Evolutionary conservation across 768 basidiomycete genomes (phyloP), one percentile per base, ranked within the genome.

Genomic region (Mycena latifolia): DNA sequence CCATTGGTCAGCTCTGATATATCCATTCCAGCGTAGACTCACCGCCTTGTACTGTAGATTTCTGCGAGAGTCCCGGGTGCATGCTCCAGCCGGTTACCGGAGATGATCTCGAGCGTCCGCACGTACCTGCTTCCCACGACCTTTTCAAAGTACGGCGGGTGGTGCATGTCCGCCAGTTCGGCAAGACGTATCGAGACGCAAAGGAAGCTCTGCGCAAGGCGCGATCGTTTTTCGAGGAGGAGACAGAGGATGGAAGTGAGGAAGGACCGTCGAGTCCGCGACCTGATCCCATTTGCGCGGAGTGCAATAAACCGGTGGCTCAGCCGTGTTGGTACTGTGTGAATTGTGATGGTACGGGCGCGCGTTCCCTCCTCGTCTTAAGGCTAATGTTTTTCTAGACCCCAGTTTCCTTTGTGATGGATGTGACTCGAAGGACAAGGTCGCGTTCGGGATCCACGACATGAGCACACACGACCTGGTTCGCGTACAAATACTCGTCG

Each of bases 251-350:
- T n/a, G n/a, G n/a, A n/a, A n/a, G n/a, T n/a, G n/a, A n/a, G n/a
- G n/a, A n/a, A n/a, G n/a, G n/a, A n/a, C n/a, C n/a, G n/a, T n/a
- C n/a, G n/a, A n/a, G n/a, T n/a, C n/a, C n/a, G n/a, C n/a, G n/a
- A n/a, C n/a, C n/a, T n/a, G n/a, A n/a, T n/a, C 48, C 50, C 12
- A 25, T 24, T 35, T 61, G 50, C 53, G 67, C 58, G 14, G 61
- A 51, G n/a, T 71, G 70, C 50, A 35, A 63, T 17, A 31, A 15
- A 14, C 15, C 43, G 25, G 48, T 65, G 7, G 31, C 37, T 10
- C 54, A 62, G 51, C 67, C 67, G 12, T 71, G 70, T 35, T 71
- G 70, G 55, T n/a, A n/a, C n/a, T n/a, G n/a, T n/a, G n/a, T n/a
- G n/a, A n/a, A 66, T 15, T 71, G 70, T 51, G 54, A 62, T 45